phyloP scores from a whole-genome alignment of 164 flowering plant genomes.

The Macadamia integrifolia region DNA sequence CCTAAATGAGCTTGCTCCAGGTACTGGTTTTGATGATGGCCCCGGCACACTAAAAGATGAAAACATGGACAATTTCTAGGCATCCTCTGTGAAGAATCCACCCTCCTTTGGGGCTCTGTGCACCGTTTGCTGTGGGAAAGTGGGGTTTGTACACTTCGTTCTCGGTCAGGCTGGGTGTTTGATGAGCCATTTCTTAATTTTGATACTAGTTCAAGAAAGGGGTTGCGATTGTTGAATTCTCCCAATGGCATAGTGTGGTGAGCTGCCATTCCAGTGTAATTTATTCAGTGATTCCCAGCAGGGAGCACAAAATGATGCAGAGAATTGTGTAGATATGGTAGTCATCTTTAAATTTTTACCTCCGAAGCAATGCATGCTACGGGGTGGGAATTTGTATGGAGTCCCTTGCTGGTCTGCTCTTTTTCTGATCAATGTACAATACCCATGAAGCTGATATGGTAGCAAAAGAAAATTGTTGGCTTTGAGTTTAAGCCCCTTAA shows the following conservation, averaged over 20 bases:
- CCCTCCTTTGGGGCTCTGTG: neutral
- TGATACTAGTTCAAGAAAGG: constrained; percentile 30
- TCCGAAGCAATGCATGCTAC: constrained; percentile 22
- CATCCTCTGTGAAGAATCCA: neutral
- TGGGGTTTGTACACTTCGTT: constrained; percentile 6
- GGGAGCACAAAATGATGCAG: constrained; percentile 27
- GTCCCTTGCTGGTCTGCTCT: constrained; percentile 11
- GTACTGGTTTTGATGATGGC: constrained; percentile 83
- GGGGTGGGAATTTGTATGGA: constrained; percentile 26
- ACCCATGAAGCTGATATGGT: constrained; percentile 36
- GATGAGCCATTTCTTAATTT: constrained; percentile 31
- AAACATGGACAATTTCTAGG: constrained; percentile 38
- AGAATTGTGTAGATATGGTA: constrained; percentile 53
- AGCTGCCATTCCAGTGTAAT: constrained; percentile 27
- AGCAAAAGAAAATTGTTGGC: constrained; percentile 23
- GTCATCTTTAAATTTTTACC: constrained; percentile 32
- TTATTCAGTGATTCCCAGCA: constrained; percentile 18
- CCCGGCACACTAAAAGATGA: constrained; percentile 56
- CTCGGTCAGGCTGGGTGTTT: constrained; percentile 20
- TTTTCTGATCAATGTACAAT: constrained; percentile 39
- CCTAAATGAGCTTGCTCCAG: constrained; percentile 91
- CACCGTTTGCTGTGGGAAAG: neutral
- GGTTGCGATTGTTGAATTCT: constrained; percentile 24
- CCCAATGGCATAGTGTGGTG: constrained; percentile 26
- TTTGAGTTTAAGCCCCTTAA: constrained; percentile 21